Percentiles rank a stretch among this genome's conserved stretches.
Conservation (phyloP, 768 basidiomycete genomes). For the Rubroboletus pulcherrimus region DNA sequence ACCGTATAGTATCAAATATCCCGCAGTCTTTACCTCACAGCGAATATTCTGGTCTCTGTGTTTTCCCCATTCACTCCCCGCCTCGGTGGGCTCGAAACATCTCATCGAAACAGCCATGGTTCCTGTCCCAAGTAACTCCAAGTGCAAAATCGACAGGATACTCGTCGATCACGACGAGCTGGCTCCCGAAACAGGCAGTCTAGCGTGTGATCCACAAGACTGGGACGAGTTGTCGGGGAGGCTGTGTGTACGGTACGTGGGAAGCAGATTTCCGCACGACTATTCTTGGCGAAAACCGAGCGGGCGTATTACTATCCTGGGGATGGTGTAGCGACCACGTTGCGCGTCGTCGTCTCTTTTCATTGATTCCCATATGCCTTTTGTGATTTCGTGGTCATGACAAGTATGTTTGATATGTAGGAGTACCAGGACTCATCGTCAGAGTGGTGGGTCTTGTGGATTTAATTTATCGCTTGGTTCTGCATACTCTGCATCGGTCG, state of each 20-base stretch:
- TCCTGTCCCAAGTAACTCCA: constrained; percentile 13
- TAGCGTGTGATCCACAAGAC: constrained; percentile 27
- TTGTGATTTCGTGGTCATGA: not conserved
- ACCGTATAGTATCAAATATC: constrained; percentile 16
- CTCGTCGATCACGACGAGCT: constrained; percentile 25
- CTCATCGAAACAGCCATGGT: constrained; percentile 23
- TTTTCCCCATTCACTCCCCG: constrained; percentile 8
- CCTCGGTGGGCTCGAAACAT: constrained; percentile 9
- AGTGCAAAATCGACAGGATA: constrained; percentile 17
- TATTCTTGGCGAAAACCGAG: constrained; percentile 21
- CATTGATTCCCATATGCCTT: not conserved
- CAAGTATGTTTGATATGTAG: not conserved
- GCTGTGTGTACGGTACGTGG: constrained; percentile 24
- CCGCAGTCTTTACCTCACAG: constrained; percentile 25
- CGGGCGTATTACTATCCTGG: constrained; percentile 22
- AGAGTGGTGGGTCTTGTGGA: not conserved
- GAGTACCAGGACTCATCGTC: not conserved
- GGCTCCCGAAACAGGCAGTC: not conserved
- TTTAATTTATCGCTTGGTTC: not conserved
- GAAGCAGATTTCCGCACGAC: constrained; percentile 23
- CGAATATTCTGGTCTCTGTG: constrained; percentile 29
- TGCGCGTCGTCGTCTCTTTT: not conserved
- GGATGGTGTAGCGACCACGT: constrained; percentile 19
- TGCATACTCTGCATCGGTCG: not conserved
- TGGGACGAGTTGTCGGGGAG: constrained; percentile 31